These are phyloP conservation scores for Odontarrhena argentea DNA, from an alignment of 345 rosid genomes.

Conservation along the genomic window DNA sequence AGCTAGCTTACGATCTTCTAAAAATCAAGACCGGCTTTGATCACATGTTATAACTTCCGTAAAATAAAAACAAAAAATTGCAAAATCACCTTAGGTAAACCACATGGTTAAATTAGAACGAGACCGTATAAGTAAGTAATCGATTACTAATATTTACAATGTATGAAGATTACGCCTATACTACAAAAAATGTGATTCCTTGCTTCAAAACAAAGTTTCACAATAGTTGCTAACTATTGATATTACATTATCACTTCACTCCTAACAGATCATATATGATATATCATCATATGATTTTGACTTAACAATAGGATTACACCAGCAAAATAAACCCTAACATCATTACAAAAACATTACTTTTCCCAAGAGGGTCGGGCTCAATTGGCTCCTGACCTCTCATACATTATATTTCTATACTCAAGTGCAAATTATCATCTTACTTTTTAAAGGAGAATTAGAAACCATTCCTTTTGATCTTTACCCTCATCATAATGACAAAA, in stretches of 20 bases:
- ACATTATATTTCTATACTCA: slow-evolving; percentile 17
- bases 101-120: not conserved
- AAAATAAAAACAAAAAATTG: not conserved
- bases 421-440: slow-evolving; percentile 20
- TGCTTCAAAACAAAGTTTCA: slow-evolving; percentile 7
- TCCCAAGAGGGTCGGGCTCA: slow-evolving; percentile 29
- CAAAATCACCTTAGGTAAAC: not conserved
- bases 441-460: slow-evolving; percentile 27
- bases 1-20: no score
- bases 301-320: slow-evolving; percentile 17
- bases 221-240: not conserved
- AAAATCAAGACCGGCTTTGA: no score
- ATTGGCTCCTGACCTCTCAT: slow-evolving; percentile 30
- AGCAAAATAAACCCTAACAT: slow-evolving; percentile 14
- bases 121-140: not conserved
- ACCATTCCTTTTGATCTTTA: slow-evolving; percentile 33
- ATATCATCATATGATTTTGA: slow-evolving; percentile 11
- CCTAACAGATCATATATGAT: not conserved
- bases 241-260: slow-evolving; percentile 1
- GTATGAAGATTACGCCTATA: not conserved
- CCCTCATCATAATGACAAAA: slow-evolving; percentile 32
- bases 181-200: not conserved
- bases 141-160: not conserved
- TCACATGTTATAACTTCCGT: not conserved
- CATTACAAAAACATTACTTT: slow-evolving; percentile 3